phyloP scores from a whole-genome alignment of 169 alveolate species.

The Cryptosporidium canis region DNA sequence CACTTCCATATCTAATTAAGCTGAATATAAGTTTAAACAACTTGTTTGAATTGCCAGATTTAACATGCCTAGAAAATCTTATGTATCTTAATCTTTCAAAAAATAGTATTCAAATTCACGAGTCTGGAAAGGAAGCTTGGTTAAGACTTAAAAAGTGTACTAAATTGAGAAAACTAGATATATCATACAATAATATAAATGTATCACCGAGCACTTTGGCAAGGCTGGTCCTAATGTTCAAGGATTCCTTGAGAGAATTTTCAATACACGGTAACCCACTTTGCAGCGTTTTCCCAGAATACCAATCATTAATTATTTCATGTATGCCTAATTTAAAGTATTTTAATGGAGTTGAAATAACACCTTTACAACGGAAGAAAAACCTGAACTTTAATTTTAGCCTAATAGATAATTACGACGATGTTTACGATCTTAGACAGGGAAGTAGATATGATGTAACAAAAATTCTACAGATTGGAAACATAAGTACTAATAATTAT shows the following conservation, averaged over 20 bases:
- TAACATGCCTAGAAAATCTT: slow-evolving; percentile 17
- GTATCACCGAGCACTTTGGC: slow-evolving; percentile 40
- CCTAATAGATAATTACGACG: slow-evolving; percentile 34
- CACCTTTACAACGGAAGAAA: not conserved
- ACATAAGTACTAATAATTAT: not conserved
- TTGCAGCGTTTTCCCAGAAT: slow-evolving; percentile 58
- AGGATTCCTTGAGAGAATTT: slow-evolving; percentile 15
- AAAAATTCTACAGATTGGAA: slow-evolving; percentile 13
- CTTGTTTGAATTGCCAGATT: slow-evolving; percentile 27
- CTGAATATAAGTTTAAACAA: slow-evolving; percentile 20
- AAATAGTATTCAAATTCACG: slow-evolving; percentile 2
- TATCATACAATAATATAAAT: slow-evolving; percentile 28
- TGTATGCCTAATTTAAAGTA: slow-evolving; percentile 6
- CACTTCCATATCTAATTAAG: slow-evolving; percentile 27
- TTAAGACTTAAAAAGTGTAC: slow-evolving; percentile 5
- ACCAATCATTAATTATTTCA: slow-evolving; percentile 31
- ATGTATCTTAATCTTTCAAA: slow-evolving; percentile 17
- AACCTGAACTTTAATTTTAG: slow-evolving; percentile 11
- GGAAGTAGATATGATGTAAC: slow-evolving; percentile 62
- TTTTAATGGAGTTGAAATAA: slow-evolving; percentile 20
- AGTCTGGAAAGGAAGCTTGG: slow-evolving; percentile 25
- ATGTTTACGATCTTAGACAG: slow-evolving; percentile 39
- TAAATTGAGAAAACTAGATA: slow-evolving; percentile 7
- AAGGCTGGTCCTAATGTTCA: not conserved
- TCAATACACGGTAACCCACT: slow-evolving; percentile 35